Evolutionary conservation across 169 alveolate species (phyloP).

Genomic region (Plasmodium adleri): DNA sequence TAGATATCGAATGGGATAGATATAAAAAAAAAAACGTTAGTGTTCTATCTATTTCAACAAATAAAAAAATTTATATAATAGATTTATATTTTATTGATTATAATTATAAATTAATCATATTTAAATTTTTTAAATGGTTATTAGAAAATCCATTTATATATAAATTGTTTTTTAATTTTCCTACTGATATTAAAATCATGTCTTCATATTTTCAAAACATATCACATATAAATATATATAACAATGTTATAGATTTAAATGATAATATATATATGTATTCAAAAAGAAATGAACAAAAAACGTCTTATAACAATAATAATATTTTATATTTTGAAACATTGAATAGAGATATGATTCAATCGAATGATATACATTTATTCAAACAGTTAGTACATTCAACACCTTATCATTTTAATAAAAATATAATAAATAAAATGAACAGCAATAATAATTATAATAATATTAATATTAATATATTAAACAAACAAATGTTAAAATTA

Average conservation of each 20-base stretch:
- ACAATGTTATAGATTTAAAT: constrained; percentile 52
- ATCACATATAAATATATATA: constrained; percentile 10
- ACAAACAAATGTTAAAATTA: neutral
- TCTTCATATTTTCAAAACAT: constrained; percentile 33
- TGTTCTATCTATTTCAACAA: constrained; percentile 70
- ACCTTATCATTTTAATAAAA: constrained; percentile 15
- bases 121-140: constrained; percentile 68
- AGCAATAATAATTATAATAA: neutral
- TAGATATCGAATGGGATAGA: constrained; percentile 78
- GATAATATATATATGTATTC: constrained; percentile 22
- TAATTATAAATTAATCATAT: constrained; percentile 35
- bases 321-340: constrained; percentile 15
- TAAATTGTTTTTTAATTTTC: constrained; percentile 59
- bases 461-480: neutral
- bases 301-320: neutral
- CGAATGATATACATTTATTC: constrained; percentile 34
- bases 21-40: constrained; percentile 30
- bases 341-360: constrained; percentile 52
- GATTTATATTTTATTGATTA: constrained; percentile 50
- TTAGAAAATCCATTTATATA: constrained; percentile 74
- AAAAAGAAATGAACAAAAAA: neutral
- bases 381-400: constrained; percentile 32
- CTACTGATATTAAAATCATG: constrained; percentile 51
- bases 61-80: constrained; percentile 40
- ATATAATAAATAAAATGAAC: constrained; percentile 18